These are phyloP conservation scores for Xylariales sp. DNA, from an alignment of 2,329 filamentous ascomycete genomes.

Conservation along the genomic window DNA sequence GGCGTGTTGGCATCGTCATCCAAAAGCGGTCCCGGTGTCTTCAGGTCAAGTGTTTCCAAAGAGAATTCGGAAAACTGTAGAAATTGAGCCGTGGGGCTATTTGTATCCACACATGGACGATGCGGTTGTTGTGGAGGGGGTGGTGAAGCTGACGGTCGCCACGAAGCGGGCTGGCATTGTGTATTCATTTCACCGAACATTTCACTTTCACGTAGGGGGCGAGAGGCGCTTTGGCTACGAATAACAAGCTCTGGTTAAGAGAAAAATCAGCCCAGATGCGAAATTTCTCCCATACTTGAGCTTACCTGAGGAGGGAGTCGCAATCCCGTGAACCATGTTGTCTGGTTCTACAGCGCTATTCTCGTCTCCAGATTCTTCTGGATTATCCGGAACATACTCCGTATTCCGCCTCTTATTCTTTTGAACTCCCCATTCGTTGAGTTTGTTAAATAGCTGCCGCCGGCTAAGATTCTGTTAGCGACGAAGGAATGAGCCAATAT, in stretches of 20 bases:
- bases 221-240: background rate
- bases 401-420: slow-evolving; percentile 10
- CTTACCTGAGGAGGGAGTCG: background rate
- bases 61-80: background rate
- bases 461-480: slow-evolving; percentile 7
- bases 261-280: background rate
- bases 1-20: background rate
- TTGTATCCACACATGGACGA: background rate
- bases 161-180: background rate
- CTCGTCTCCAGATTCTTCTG: background rate
- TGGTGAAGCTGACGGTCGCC: background rate
- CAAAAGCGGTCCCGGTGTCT: background rate
- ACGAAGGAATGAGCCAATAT: background rate
- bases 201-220: background rate
- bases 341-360: background rate
- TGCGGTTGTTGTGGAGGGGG: background rate
- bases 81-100: background rate
- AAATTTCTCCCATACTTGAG: background rate
- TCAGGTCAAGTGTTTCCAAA: background rate
- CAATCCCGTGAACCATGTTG: background rate
- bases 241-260: background rate
- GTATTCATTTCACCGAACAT: background rate
- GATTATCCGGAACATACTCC: background rate
- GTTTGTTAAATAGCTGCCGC: slow-evolving; percentile 15
- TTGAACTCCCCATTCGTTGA: slow-evolving; percentile 22